A percentile compares a stretch with the other conserved stretches of the same genome.
Evolutionary conservation across 1,284 basidiomycete genomes (phyloP).

Genomic region (Golubevia pallescens): DNA sequence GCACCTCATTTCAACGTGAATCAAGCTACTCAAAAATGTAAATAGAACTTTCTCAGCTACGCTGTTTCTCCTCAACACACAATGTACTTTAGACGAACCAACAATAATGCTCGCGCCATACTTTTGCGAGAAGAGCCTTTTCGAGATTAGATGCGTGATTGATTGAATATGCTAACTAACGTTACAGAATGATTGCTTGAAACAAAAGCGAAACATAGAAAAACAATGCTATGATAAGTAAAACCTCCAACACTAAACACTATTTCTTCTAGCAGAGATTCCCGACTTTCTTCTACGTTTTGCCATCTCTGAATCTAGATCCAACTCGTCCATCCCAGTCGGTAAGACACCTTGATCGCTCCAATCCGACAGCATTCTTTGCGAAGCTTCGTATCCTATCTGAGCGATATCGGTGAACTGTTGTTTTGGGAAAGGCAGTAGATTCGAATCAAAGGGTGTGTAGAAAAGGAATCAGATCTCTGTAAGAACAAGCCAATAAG

Average conservation of each 20-base stretch:
- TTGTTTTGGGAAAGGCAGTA: neutral
- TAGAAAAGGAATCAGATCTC: neutral
- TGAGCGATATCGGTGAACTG: slow-evolving; percentile 46
- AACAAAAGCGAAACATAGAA: too few species aligned
- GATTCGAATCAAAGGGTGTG: neutral
- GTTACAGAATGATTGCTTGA: too few species aligned
- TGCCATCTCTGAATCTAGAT: neutral
- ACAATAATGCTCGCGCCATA: too few species aligned
- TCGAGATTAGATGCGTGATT: too few species aligned
- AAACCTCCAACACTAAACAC: neutral
- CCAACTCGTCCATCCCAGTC: slow-evolving; percentile 21
- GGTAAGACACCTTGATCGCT: slow-evolving; percentile 44
- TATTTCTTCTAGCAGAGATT: neutral
- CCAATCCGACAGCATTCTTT: slow-evolving; percentile 45
- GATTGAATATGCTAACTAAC: too few species aligned
- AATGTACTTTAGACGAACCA: too few species aligned
- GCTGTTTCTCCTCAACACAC: too few species aligned
- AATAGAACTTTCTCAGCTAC: too few species aligned
- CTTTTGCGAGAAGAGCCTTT: too few species aligned
- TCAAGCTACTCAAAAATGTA: too few species aligned
- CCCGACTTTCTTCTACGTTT: neutral
- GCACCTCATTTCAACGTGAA: slow-evolving; percentile 14
- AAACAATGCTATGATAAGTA: too few species aligned
- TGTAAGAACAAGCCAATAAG: too few species aligned
- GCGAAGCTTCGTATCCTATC: slow-evolving; percentile 50